Base-by-base conservation (phyloP, 2,329 filamentous ascomycete species). In the Davidsoniella eucalypti region DNA sequence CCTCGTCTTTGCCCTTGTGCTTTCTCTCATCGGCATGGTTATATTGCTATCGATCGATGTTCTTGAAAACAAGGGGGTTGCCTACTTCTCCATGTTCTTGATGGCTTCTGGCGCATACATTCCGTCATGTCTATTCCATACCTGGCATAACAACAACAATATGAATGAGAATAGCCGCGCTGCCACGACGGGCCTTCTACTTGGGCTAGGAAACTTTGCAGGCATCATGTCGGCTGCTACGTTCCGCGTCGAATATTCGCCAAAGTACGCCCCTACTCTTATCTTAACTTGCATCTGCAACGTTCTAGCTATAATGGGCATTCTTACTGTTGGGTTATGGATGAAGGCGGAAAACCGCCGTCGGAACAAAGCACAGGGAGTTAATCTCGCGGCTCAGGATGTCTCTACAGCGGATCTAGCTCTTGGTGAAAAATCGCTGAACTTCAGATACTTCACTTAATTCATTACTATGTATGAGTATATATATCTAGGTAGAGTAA, bases 111-210 rank as follows among this genome's bases (percentile, higher is more conserved):
- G 66, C 18, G 63, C 69, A 1, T 73, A 71, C 54, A 69, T 70
- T 12, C 66, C 68, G 0, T 66, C 64, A 3, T 67, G 65, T 48
- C 58, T 73, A n/a, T 64, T 72, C 4, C 65, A 72, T 53, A 63
- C 64, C 1, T 71, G 71, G 70, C 64, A 72, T 52, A 73, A 73
- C 51, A 73, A 72, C 54, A 73, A 74, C 56, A 72, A 70, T 40
- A 58, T 71, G 6, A 65, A 68, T 21, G 70, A 75, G 58, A 72
- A 59, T 23, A 58, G 55, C 25, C 49, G 49, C 4, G 49, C 49
- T 5, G 49, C 49, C 4, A 46, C 49, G 4, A 40, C 36, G 5
- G 70, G 66, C 0, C 58, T 72, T 12, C 60, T 69, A 1, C 69
- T 70, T 5, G 70, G 68, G 0, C 56, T 73, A 6, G 69, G 68